These are phyloP conservation scores for Volvariella surrecta DNA, from an alignment of 1,284 basidiomycete species.

Conservation along the genomic window DNA sequence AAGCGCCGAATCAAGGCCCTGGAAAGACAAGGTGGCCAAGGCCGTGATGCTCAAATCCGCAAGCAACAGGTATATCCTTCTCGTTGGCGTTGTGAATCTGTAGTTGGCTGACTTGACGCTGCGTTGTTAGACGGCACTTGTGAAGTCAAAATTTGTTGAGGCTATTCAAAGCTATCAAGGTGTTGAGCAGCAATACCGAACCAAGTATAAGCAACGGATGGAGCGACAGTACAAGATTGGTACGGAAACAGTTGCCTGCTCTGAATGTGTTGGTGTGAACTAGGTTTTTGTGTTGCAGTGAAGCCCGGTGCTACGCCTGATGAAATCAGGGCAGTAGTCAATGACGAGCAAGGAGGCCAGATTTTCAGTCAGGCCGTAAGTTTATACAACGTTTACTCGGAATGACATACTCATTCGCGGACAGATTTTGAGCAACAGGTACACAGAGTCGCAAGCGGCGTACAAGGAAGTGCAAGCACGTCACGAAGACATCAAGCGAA, in stretches of 20 bases:
- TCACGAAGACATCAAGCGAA: constrained; percentile 92
- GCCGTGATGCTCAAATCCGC: constrained; percentile 74
- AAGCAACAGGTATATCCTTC: constrained; percentile 66
- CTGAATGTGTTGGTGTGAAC: constrained; percentile 4
- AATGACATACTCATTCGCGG: background rate
- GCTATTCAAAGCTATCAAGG: constrained; percentile 84
- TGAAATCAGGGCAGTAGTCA: constrained; percentile 82
- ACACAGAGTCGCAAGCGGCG: constrained; percentile 84
- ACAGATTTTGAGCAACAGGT: constrained; percentile 86
- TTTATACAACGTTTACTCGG: constrained; percentile 10
- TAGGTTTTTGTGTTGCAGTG: constrained; percentile 38
- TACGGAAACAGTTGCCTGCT: constrained; percentile 22
- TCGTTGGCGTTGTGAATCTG: background rate
- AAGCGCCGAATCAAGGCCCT: constrained; percentile 76
- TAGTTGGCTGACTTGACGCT: background rate
- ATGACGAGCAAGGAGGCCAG: constrained; percentile 79
- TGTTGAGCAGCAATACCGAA: constrained; percentile 89
- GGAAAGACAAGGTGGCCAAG: constrained; percentile 62
- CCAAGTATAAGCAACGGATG: constrained; percentile 90
- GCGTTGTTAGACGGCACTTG: constrained; percentile 50
- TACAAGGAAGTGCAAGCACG: constrained; percentile 95
- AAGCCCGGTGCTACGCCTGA: constrained; percentile 94
- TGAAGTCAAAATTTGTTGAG: constrained; percentile 78
- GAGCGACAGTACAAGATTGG: constrained; percentile 96
- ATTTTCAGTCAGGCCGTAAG: constrained; percentile 93